Conservation (phyloP, 164 flowering plant genomes). For the Annona cherimola region DNA sequence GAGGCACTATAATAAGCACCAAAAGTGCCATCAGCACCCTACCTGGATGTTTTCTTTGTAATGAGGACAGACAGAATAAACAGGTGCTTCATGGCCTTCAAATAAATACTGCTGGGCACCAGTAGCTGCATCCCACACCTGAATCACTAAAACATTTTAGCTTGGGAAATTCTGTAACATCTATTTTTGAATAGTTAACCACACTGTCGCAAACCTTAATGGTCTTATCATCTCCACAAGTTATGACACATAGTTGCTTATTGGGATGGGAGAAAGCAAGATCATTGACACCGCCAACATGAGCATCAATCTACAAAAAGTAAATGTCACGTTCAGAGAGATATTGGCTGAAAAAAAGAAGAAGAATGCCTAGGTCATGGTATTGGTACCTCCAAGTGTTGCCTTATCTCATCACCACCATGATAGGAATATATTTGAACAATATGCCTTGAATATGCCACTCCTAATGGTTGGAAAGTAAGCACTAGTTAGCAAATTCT, state of each 20-base stretch:
- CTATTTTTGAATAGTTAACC: not conserved
- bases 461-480: slow-evolving; percentile 38
- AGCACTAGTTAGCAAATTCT: not conserved
- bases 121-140: slow-evolving; percentile 84
- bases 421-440: slow-evolving; percentile 78
- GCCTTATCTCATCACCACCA: slow-evolving; percentile 56
- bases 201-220: slow-evolving; percentile 52
- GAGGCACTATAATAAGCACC: not conserved
- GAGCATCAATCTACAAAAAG: slow-evolving; percentile 51
- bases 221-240: slow-evolving; percentile 91
- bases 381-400: slow-evolving; percentile 60
- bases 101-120: slow-evolving; percentile 64
- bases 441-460: slow-evolving; percentile 79
- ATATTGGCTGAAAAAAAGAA: no score
- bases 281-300: slow-evolving; percentile 88
- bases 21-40: not conserved
- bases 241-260: slow-evolving; percentile 75
- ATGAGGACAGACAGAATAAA: slow-evolving; percentile 87
- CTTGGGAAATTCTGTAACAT: not conserved
- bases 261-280: slow-evolving; percentile 79
- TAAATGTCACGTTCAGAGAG: slow-evolving; percentile 5
- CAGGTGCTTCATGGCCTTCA: slow-evolving; percentile 94
- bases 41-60: slow-evolving; percentile 88
- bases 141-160: slow-evolving; percentile 5
- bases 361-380: not conserved